A percentile compares a stretch with the other conserved stretches of the same genome.
phyloP scores from a whole-genome alignment of 768 basidiomycete genomes.

The Pleurotus djamor region DNA sequence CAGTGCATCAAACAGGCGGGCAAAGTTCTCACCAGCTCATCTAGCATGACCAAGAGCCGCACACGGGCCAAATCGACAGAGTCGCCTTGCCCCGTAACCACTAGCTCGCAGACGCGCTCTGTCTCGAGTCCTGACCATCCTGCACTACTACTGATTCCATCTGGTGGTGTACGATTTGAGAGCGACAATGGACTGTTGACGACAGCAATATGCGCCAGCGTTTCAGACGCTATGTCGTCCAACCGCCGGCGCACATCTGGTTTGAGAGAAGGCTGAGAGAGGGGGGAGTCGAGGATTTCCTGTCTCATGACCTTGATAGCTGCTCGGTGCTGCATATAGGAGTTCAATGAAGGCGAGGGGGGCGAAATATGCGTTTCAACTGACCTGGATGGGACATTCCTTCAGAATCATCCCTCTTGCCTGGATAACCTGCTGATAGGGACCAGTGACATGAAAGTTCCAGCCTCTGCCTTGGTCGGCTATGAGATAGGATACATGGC shows the following conservation, averaged over 20 bases:
- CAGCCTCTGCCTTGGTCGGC: conserved; percentile 72
- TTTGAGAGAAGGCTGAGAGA: conserved; percentile 78
- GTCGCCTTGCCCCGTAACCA: conserved; percentile 86
- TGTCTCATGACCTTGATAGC: conserved; percentile 90
- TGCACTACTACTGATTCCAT: conserved; percentile 71
- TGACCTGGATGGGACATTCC: conserved; percentile 83
- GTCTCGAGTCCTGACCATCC: conserved; percentile 93
- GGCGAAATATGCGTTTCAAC: conserved; percentile 12
- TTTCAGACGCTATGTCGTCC: conserved; percentile 93
- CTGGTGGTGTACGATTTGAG: conserved; percentile 73
- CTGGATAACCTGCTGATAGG: conserved; percentile 90
- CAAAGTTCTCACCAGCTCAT: conserved; percentile 75
- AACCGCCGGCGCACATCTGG: conserved; percentile 78
- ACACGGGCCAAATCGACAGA: conserved; percentile 91
- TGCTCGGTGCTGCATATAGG: conserved; percentile 62
- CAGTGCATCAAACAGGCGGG: neutral
- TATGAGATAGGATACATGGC: conserved; percentile 77
- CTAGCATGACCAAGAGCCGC: conserved; percentile 88
- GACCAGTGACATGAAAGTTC: conserved; percentile 90
- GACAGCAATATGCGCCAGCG: conserved; percentile 91
- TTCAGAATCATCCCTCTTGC: conserved; percentile 88
- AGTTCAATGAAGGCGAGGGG: conserved; percentile 11
- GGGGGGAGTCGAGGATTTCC: conserved; percentile 86
- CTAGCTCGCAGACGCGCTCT: conserved; percentile 90
- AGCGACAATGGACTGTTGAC: conserved; percentile 81